Percentiles rank a stretch among this genome's conserved stretches.
Conservation (phyloP, 2,329 filamentous ascomycete genomes). For the Clonostachys sp. region DNA sequence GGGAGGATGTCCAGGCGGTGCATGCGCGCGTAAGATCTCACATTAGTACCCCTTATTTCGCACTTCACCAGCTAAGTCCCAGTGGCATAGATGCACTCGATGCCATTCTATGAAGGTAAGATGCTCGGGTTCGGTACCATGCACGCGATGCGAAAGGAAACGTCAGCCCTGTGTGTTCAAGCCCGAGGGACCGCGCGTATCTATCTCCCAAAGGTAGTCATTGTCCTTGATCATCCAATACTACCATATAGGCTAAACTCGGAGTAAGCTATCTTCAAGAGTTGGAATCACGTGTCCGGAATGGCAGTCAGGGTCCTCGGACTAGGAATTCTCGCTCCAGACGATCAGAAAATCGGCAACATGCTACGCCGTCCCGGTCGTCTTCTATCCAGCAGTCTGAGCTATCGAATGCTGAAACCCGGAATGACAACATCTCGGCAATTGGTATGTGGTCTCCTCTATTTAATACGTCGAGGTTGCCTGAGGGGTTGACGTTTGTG, state of each 20-base stretch:
- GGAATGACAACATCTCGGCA: background rate
- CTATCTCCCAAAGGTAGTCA: slow-evolving; percentile 1
- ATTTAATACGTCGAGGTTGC: background rate
- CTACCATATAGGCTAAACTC: background rate
- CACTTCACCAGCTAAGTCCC: background rate
- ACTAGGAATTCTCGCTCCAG: background rate
- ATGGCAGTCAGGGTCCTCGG: background rate
- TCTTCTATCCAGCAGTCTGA: background rate
- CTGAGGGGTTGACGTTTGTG: background rate
- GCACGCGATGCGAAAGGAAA: slow-evolving; percentile 1
- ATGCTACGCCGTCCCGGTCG: background rate
- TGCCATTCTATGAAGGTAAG: slow-evolving; percentile 4
- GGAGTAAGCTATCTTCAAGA: background rate
- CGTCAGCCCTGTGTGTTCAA: slow-evolving; percentile 2
- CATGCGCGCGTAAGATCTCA: slow-evolving; percentile 1
- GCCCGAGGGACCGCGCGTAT: slow-evolving; percentile 1
- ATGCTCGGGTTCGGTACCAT: slow-evolving; percentile 2
- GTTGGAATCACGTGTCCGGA: background rate
- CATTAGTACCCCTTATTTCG: too few relatives aligned
- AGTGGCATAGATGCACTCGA: slow-evolving; percentile 1
- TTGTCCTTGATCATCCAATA: background rate
- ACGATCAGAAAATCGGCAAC: background rate
- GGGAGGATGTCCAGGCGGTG: background rate
- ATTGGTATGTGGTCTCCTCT: background rate
- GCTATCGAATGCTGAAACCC: background rate